A percentile compares a stretch with the other conserved stretches of the same genome.
phyloP scores from a whole-genome alignment of 2,329 filamentous ascomycete genomes.

The Colletotrichum coccodes region DNA sequence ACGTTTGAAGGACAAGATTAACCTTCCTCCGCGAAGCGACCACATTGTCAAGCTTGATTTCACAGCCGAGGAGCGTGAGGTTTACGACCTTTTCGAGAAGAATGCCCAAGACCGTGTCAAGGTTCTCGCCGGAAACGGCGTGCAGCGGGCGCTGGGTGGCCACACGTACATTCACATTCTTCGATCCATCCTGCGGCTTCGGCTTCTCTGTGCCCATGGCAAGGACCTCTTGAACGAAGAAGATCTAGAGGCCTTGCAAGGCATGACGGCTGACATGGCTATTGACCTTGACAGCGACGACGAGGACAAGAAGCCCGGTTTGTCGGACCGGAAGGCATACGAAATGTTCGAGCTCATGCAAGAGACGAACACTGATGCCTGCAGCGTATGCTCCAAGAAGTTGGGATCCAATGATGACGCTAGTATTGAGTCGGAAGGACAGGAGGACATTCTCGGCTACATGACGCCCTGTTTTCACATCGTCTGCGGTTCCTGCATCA shows the following conservation, averaged over 20 bases:
- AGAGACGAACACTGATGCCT: slow-evolving; percentile 81
- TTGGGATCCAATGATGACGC: slow-evolving; percentile 67
- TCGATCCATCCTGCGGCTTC: slow-evolving; percentile 88
- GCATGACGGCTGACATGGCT: slow-evolving; percentile 83
- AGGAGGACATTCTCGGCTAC: slow-evolving; percentile 75
- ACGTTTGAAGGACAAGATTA: slow-evolving; percentile 89
- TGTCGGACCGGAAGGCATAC: slow-evolving; percentile 80
- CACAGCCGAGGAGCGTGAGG: slow-evolving; percentile 74
- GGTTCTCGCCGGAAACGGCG: slow-evolving; percentile 67
- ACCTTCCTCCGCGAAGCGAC: slow-evolving; percentile 81
- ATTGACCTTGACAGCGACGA: slow-evolving; percentile 89
- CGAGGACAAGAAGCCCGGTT: slow-evolving; percentile 61
- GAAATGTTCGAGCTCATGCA: slow-evolving; percentile 87
- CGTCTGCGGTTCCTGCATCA: slow-evolving; percentile 80
- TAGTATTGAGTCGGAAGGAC: slow-evolving; percentile 66
- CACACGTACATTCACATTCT: slow-evolving; percentile 94
- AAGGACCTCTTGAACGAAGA: slow-evolving; percentile 87
- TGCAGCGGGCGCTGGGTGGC: slow-evolving; percentile 77
- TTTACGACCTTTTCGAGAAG: slow-evolving; percentile 87
- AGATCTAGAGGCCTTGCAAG: slow-evolving; percentile 82
- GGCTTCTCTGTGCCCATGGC: slow-evolving; percentile 93
- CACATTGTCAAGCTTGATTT: slow-evolving; percentile 80
- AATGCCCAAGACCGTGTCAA: slow-evolving; percentile 84
- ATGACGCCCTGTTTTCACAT: slow-evolving; percentile 92
- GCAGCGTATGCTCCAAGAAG: slow-evolving; percentile 74